Evolutionary conservation across 305 asterid species (phyloP), one percentile per base, ranked within the genome.

Genomic region (Lippia alba): DNA sequence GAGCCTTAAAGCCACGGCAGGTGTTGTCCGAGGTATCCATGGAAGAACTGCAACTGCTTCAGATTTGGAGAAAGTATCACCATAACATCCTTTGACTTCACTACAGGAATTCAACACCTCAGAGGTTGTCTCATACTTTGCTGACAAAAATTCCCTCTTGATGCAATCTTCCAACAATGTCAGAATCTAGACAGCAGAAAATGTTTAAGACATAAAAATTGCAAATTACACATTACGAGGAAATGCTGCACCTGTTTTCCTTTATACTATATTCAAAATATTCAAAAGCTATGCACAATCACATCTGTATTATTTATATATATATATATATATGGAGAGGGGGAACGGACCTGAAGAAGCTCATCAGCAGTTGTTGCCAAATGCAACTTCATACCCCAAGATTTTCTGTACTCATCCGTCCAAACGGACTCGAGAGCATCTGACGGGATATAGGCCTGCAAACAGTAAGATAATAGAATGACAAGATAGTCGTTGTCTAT

Each of bases 1-100:
- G 74, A 89, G 85, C 87, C 93, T 83, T 55, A 91, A 76, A 24
- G 90, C 91, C 71, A 89, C 92, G 24, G 94, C 96, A 62, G 96
- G 48, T 8, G 89, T 74, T 56, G 97, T 86, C 71, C 57, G 84
- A 70, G 97, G 96, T 73, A 91, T 75, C 96, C 96, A 91, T 55
- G 97, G 93, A 77, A 87, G 90, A 36, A 84, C 85, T 46, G 73
- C 61, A 69, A 84, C 75, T 15, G 16, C 75, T 60, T 74, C 86
- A 61, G 30, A 24, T 24, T 24, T 24, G 30, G 30, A 1, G 30
- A 24, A 24, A 24, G 63, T 65, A 62, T 72, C 85, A 63, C 65
- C 73, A 53, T 57, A 56, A 69, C 63, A 12, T 53, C 78, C 79
- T 16, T 11, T 61, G 17, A 61, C 63, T 54, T 72, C 72, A 68